Evolutionary conservation across 2,329 filamentous ascomycete species (phyloP).

Genomic region (Ceratocystis lukuohia): DNA sequence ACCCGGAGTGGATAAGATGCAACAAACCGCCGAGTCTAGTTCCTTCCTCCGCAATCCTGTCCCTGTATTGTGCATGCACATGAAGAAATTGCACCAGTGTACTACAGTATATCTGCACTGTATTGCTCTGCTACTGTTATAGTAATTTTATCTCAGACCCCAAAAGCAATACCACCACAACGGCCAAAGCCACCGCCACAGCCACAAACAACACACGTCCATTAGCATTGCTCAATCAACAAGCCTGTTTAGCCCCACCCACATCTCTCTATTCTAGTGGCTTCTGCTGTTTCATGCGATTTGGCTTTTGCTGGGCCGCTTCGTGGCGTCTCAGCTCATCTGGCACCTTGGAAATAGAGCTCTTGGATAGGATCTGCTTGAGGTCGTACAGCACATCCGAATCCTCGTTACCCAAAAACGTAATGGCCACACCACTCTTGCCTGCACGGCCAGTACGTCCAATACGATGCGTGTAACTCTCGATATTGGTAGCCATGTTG

Average conservation of each 20-base stretch:
- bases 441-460: slow-evolving; percentile 94
- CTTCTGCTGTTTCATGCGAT: slow-evolving; percentile 25
- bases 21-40: background rate
- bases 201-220: background rate
- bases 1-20: background rate
- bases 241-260: background rate
- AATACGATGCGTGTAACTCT: slow-evolving; percentile 92
- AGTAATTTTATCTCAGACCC: background rate
- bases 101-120: background rate
- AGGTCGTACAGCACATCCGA: slow-evolving; percentile 83
- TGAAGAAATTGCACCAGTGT: background rate
- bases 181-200: background rate
- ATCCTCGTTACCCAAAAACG: slow-evolving; percentile 87
- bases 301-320: slow-evolving; percentile 72
- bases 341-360: slow-evolving; percentile 71
- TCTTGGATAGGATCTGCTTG: slow-evolving; percentile 91
- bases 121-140: background rate
- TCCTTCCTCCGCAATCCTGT: background rate
- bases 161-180: background rate
- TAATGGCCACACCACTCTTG: slow-evolving; percentile 91
- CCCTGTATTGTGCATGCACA: background rate
- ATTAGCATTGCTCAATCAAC: background rate
- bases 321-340: slow-evolving; percentile 85
- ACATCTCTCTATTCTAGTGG: slow-evolving; percentile 9
- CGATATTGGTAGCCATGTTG: slow-evolving; percentile 91